Percentiles rank a stretch among this genome's conserved stretches.
phyloP scores from a whole-genome alignment of 2,329 filamentous ascomycete genomes.

The Emergomyces orientalis region DNA sequence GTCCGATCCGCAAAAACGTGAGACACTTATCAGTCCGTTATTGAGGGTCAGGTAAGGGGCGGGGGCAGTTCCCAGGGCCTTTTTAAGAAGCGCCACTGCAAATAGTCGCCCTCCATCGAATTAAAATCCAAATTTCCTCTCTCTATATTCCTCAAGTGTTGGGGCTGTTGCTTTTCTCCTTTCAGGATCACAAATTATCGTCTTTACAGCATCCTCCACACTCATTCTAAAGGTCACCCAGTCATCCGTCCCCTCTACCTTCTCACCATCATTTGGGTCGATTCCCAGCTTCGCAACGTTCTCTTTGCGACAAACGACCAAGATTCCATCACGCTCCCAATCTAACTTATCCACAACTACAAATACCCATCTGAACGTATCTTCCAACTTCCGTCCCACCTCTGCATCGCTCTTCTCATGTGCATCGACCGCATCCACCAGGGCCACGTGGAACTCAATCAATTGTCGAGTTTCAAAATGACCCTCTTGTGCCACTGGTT shows the following conservation, averaged over 20 bases:
- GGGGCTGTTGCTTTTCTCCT: slow-evolving; percentile 6
- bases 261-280: neutral
- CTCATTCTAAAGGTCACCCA: slow-evolving; percentile 5
- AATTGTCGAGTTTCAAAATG: neutral
- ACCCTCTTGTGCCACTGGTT: neutral
- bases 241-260: neutral
- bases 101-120: neutral
- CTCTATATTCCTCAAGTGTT: slow-evolving; percentile 8
- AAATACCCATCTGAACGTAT: slow-evolving; percentile 1
- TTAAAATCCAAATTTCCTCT: slow-evolving; percentile 9
- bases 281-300: neutral
- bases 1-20: too few species aligned
- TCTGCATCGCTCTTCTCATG: neutral
- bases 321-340: neutral
- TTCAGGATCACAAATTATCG: slow-evolving; percentile 6
- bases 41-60: too few species aligned
- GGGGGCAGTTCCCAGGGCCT: too few species aligned
- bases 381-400: slow-evolving; percentile 1
- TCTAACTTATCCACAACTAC: slow-evolving; percentile 2
- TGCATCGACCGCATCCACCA: neutral
- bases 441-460: neutral
- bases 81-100: too few species aligned
- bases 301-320: slow-evolving; percentile 3
- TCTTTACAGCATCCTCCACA: slow-evolving; percentile 8
- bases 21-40: too few species aligned